phyloP scores from a whole-genome alignment of 2,329 filamentous ascomycete species.

The Cordyceps pruinosa region DNA sequence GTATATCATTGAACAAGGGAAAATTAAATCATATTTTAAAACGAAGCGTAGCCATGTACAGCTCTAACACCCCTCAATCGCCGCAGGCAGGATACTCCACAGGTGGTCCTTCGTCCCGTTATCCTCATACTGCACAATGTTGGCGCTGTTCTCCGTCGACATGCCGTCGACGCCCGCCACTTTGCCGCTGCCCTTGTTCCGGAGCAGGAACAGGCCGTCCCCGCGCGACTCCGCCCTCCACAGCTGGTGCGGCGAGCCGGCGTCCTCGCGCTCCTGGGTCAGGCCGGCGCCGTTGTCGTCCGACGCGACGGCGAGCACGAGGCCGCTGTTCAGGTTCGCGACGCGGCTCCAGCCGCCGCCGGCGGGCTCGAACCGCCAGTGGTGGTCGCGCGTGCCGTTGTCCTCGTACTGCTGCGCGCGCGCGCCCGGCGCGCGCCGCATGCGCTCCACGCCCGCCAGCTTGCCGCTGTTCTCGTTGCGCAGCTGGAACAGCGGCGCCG shows the following conservation, averaged over 20 bases:
- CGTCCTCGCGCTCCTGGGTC: conserved; percentile 10
- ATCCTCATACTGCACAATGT: conserved; percentile 16
- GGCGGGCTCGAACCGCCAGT: conserved; percentile 11
- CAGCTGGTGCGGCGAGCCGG: conserved; percentile 4
- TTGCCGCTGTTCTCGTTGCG: conserved; percentile 17
- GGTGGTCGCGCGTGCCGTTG: conserved; percentile 12
- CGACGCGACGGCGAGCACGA: conserved; percentile 11
- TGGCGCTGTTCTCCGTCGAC: conserved; percentile 12
- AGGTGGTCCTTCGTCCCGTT: conserved; percentile 15
- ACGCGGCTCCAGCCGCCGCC: conserved; percentile 15
- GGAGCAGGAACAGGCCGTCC: conserved; percentile 13
- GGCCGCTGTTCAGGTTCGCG: conserved; percentile 13
- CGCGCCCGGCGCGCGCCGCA: not conserved
- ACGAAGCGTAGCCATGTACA: too few relatives aligned
- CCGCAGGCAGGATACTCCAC: conserved; percentile 12
- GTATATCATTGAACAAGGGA: too few relatives aligned
- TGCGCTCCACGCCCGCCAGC: conserved; percentile 13
- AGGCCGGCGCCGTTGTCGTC: conserved; percentile 12
- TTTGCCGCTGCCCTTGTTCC: conserved; percentile 15
- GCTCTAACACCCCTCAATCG: not conserved
- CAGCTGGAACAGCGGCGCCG: conserved; percentile 16
- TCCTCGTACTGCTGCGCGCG: conserved; percentile 14
- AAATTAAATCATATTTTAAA: too few relatives aligned
- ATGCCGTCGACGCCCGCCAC: conserved; percentile 14
- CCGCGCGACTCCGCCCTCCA: conserved; percentile 13